Evolutionary conservation across 768 basidiomycete species (phyloP).

Genomic region (Pleurotus tuoliensis): DNA sequence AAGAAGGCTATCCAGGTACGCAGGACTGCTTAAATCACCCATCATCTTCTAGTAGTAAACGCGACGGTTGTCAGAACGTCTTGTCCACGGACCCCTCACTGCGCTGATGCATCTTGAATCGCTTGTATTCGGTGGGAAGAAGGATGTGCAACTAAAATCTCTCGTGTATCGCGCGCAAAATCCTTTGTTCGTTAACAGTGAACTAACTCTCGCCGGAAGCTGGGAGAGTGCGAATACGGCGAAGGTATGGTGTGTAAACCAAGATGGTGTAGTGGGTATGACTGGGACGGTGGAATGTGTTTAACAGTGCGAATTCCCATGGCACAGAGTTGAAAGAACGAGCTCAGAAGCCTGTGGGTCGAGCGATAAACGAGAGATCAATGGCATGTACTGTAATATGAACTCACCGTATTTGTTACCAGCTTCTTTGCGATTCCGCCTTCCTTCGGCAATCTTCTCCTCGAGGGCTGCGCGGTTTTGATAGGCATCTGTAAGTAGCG

Average conservation of each 20-base stretch:
- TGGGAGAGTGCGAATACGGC: constrained; percentile 23
- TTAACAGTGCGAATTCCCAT: neutral
- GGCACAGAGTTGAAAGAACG: constrained; percentile 21
- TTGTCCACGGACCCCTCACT: constrained; percentile 84
- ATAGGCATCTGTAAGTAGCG: constrained; percentile 79
- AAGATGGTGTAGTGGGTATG: constrained; percentile 22
- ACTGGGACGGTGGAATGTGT: constrained; percentile 11
- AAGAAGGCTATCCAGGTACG: constrained; percentile 72
- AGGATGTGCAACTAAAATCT: constrained; percentile 37
- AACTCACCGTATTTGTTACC: constrained; percentile 83
- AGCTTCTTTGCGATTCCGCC: constrained; percentile 82
- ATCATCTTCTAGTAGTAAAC: neutral
- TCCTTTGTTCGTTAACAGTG: constrained; percentile 40
- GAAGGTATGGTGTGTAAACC: constrained; percentile 37
- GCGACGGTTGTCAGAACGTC: constrained; percentile 46
- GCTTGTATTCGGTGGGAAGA: constrained; percentile 40
- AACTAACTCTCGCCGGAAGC: constrained; percentile 33
- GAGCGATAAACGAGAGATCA: constrained; percentile 15
- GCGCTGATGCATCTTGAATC: constrained; percentile 76
- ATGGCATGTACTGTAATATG: too few species aligned
- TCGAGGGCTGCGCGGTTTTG: constrained; percentile 79
- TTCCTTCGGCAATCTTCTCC: constrained; percentile 78
- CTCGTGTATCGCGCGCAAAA: constrained; percentile 64
- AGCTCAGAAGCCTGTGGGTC: constrained; percentile 25
- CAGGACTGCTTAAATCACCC: neutral